phyloP scores from a whole-genome alignment of 805 yeast genomes.

The Ogataea siamensis region DNA sequence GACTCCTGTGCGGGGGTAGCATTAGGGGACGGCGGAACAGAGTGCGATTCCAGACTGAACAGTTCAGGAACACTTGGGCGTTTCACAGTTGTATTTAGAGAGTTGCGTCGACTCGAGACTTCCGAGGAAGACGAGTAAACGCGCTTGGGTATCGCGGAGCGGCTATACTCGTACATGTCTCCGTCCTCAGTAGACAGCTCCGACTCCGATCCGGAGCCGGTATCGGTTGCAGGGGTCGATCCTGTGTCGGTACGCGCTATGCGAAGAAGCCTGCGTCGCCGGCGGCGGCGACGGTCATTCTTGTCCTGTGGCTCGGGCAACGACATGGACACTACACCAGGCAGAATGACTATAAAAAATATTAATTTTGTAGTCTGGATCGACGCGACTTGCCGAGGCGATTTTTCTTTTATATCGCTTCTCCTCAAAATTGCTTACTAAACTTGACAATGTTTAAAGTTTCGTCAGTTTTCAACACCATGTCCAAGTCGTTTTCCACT shows the following conservation, averaged over 20 bases:
- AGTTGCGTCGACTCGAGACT: slow-evolving; percentile 20
- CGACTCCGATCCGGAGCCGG: slow-evolving; percentile 6
- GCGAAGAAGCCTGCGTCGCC: slow-evolving; percentile 1
- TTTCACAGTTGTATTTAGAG: slow-evolving; percentile 14
- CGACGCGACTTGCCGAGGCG: slow-evolving; percentile 3
- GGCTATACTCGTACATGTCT: slow-evolving; percentile 6
- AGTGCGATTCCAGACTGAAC: slow-evolving; percentile 11
- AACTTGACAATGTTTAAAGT: slow-evolving; percentile 1
- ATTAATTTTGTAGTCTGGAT: neutral
- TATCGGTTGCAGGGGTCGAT: neutral
- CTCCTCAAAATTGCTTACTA: neutral
- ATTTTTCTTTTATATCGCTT: neutral
- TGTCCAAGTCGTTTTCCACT: slow-evolving; percentile 10
- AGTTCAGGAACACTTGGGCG: slow-evolving; percentile 17
- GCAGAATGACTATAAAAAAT: neutral
- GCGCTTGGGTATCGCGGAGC: slow-evolving; percentile 2
- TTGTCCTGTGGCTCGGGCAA: neutral
- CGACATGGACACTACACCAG: neutral
- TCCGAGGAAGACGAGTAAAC: slow-evolving; percentile 17
- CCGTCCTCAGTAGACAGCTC: slow-evolving; percentile 13
- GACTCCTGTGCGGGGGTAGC: slow-evolving; percentile 8
- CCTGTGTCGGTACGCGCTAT: neutral
- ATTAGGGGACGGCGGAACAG: slow-evolving; percentile 18
- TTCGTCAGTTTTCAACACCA: neutral
- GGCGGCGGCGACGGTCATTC: neutral